Percentiles rank a stretch among this genome's conserved stretches.
phyloP scores from a whole-genome alignment of 1,284 basidiomycete genomes.

The Sanghuangporus weigelae region DNA sequence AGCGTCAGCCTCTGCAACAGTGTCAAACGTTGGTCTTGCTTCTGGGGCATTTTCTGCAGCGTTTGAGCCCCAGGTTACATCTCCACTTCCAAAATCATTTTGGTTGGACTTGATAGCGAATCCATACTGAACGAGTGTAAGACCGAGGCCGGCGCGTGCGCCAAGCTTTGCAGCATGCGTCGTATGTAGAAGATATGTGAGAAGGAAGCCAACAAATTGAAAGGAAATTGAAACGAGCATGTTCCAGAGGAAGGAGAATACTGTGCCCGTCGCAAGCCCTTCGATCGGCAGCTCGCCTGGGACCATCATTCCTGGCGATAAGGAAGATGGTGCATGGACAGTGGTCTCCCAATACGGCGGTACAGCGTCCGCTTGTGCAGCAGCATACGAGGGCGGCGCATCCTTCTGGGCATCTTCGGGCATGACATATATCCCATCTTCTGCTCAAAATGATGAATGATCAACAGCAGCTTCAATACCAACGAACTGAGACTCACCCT shows the following conservation, averaged over 20 bases:
- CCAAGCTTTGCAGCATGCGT: slow-evolving; percentile 96
- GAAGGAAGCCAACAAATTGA: slow-evolving; percentile 95
- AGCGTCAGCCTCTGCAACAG: slow-evolving; percentile 45
- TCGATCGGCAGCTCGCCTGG: slow-evolving; percentile 73
- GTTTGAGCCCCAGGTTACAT: slow-evolving; percentile 24
- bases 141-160: slow-evolving; percentile 89
- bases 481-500: slow-evolving; percentile 41
- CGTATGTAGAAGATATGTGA: slow-evolving; percentile 91
- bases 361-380: slow-evolving; percentile 89
- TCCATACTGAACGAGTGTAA: slow-evolving; percentile 94
- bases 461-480: slow-evolving; percentile 5
- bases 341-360: slow-evolving; percentile 99
- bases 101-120: slow-evolving; percentile 43
- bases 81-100: slow-evolving; percentile 43
- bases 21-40: slow-evolving; percentile 34
- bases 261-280: slow-evolving; percentile 67
- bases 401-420: slow-evolving; percentile 81
- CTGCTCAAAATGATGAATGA: slow-evolving; percentile 30
- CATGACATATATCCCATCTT: slow-evolving; percentile 66
- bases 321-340: slow-evolving; percentile 73
- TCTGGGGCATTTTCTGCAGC: slow-evolving; percentile 19
- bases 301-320: slow-evolving; percentile 23
- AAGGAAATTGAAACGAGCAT: slow-evolving; percentile 92
- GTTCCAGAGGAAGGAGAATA: slow-evolving; percentile 91
- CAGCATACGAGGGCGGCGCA: slow-evolving; percentile 84